phyloP scores from a whole-genome alignment of 352 stramenopile genomes.

The Phytophthora meadii region DNA sequence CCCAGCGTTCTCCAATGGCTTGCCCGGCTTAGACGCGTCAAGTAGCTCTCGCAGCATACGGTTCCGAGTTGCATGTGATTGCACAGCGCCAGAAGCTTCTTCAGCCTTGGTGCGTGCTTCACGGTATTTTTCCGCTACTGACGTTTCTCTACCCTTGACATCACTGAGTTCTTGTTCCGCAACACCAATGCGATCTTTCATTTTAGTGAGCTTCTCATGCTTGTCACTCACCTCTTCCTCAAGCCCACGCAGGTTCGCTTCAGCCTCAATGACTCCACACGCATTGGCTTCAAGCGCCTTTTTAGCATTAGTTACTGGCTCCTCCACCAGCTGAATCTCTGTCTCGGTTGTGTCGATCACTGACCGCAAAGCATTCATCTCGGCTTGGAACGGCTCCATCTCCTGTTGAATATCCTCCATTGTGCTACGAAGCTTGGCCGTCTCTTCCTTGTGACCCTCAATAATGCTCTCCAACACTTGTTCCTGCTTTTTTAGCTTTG shows the following conservation, averaged over 20 bases:
- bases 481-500: conserved; percentile 86
- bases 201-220: conserved; percentile 58
- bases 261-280: conserved; percentile 59
- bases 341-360: conserved; percentile 85
- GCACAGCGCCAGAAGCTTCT: conserved; percentile 67
- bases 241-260: conserved; percentile 65
- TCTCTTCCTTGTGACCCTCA: conserved; percentile 81
- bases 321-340: conserved; percentile 80
- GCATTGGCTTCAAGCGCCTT: conserved; percentile 82
- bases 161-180: conserved; percentile 85
- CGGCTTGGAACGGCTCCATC: conserved; percentile 76
- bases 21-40: conserved; percentile 89
- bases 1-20: conserved; percentile 92
- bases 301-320: conserved; percentile 73
- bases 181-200: conserved; percentile 78
- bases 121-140: conserved; percentile 66
- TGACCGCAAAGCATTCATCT: conserved; percentile 77
- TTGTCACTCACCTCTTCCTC: conserved; percentile 72
- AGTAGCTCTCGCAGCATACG: conserved; percentile 92
- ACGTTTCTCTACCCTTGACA: conserved; percentile 53
- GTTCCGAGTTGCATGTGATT: conserved; percentile 75
- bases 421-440: conserved; percentile 65
- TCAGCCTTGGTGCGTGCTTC: conserved; percentile 81
- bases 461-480: conserved; percentile 87
- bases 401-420: conserved; percentile 83